Evolutionary conservation across 179 eudicot species (phyloP), one percentile per base, ranked within the genome.

Genomic region (Beta lomatogona): DNA sequence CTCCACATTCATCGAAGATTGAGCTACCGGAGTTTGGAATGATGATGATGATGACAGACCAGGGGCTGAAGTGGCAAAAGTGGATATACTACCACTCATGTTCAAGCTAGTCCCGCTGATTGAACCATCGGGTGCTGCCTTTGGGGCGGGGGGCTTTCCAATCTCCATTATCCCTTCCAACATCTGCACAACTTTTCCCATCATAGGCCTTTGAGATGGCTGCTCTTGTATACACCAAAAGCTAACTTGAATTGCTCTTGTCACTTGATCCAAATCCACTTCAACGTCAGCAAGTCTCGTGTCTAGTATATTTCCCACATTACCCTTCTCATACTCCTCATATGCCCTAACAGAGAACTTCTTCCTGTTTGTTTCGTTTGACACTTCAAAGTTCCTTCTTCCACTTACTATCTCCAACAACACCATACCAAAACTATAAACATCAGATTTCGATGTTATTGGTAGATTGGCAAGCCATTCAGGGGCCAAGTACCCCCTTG

Each of bases 201-300:
- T 95, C 88, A 80, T 87, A 6, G 97, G 97, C 88, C 98, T 90
- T n/a, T 89, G 93, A 78, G 93, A 89, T 28, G 97, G 97, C 65
- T 95, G 97, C 82, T 95, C 97, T 82, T 95, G 97, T 53, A 95
- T 95, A 80, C 98, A 95, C 98, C 97, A 95, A 86, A 95, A 95
- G 64, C 97, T 87, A 48, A 92, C 95, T 82, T 83, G 73, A 72
- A 95, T 82, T 9, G 86, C 95, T 77, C 97, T 88, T 59, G 52
- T 80, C 36, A 91, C 89, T 83, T 92, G 94, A 28, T 85, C 94
- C 91, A 91, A 85, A 79, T 92, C 87, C 8, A 87, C 83, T 81
- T 81, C 91, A 73, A 64, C n/a, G 0, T 77, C 86, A 9, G 15
- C 71, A 79, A 95, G 90, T 83, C 88, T 92, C 18, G 60, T 61